Percentiles rank a stretch among this genome's conserved stretches.
Evolutionary conservation across 345 rosid genomes (phyloP).

Genomic region (Dipteronia sinensis): DNA sequence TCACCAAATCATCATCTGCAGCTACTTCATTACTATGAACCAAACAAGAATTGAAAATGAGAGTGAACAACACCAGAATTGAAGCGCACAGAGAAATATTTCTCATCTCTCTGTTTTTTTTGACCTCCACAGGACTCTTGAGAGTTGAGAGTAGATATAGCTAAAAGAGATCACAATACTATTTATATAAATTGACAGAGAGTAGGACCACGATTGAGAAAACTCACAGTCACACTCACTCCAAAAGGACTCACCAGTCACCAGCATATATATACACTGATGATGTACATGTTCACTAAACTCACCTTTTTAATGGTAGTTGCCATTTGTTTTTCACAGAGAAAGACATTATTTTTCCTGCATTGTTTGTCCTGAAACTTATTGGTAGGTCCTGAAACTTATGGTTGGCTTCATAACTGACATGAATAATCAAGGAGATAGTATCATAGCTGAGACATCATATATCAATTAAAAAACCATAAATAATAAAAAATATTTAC

Average conservation of each 20-base stretch:
- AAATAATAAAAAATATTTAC: too few relatives aligned
- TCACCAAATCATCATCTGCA: neutral
- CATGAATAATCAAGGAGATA: too few relatives aligned
- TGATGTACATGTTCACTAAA: neutral
- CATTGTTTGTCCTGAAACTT: neutral
- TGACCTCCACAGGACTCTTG: neutral
- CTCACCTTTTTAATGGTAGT: neutral
- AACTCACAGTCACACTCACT: neutral
- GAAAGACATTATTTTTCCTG: neutral
- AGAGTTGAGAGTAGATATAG: neutral
- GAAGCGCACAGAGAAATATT: constrained; percentile 3
- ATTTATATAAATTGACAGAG: neutral
- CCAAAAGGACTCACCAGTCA: neutral
- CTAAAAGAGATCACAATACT: too few relatives aligned
- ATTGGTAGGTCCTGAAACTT: too few relatives aligned
- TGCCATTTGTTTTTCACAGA: constrained; percentile 2
- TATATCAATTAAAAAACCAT: too few relatives aligned
- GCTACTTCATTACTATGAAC: neutral
- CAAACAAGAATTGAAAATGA: constrained; percentile 11
- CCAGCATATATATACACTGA: neutral
- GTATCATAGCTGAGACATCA: too few relatives aligned
- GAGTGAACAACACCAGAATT: neutral
- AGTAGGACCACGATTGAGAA: neutral
- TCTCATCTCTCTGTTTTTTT: constrained; percentile 15
- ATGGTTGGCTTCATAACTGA: too few relatives aligned